Evolutionary conservation across 1,139 yeast species (phyloP).

Genomic region (Yamadazyma membranifaciens): DNA sequence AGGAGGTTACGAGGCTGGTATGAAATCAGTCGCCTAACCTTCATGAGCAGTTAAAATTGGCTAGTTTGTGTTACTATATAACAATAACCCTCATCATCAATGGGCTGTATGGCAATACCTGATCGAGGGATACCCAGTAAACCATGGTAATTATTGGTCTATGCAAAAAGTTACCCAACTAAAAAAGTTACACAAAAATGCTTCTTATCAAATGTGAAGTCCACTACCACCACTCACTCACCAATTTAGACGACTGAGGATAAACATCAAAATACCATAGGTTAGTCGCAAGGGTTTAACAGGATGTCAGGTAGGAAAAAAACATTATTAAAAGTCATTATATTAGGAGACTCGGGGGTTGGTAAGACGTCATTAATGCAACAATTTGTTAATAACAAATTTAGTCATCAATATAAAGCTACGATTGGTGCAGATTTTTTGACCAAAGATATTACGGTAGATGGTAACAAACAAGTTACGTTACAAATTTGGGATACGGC

Average conservation of each 20-base stretch:
- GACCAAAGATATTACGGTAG: conserved; percentile 84
- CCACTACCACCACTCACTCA: conserved; percentile 4
- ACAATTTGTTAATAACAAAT: conserved; percentile 93
- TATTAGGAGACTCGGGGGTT: conserved; percentile 95
- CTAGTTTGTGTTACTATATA: too few relatives aligned
- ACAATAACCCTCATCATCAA: too few relatives aligned
- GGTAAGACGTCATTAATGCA: conserved; percentile 97
- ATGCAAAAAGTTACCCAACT: too few relatives aligned
- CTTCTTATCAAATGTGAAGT: not conserved
- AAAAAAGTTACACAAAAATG: too few relatives aligned
- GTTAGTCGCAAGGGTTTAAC: not conserved
- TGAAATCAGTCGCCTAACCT: too few relatives aligned
- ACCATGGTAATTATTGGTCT: too few relatives aligned
- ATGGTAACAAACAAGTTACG: conserved; percentile 70
- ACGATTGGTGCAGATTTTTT: conserved; percentile 97
- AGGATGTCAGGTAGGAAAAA: conserved; percentile 81
- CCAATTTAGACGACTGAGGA: conserved; percentile 5
- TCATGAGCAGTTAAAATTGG: too few relatives aligned
- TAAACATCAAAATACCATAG: not conserved
- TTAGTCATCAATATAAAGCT: conserved; percentile 94
- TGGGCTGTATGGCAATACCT: too few relatives aligned
- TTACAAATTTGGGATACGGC: conserved; percentile 99
- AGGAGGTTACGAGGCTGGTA: too few relatives aligned
- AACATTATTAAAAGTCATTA: conserved; percentile 88
- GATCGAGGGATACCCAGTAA: too few relatives aligned